These are phyloP conservation scores for Phragmites australis DNA, from an alignment of 176 grass and related monocot species.

Conservation along the genomic window DNA sequence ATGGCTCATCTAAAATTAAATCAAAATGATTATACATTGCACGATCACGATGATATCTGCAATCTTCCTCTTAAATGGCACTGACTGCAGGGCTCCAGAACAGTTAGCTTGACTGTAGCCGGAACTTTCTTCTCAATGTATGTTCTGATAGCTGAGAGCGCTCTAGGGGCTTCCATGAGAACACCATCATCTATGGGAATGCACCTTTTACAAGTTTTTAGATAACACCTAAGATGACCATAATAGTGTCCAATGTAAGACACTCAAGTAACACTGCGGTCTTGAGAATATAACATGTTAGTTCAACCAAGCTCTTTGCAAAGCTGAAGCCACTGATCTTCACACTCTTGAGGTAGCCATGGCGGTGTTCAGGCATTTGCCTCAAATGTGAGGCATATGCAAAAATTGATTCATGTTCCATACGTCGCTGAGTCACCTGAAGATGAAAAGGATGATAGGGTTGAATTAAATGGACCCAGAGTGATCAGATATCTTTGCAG, in stretches of 20 bases:
- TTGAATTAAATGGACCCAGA: neutral
- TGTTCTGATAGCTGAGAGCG: neutral
- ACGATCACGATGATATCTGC: neutral
- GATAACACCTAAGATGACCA: neutral
- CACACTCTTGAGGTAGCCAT: constrained; percentile 20
- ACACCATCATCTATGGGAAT: neutral
- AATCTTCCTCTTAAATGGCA: neutral
- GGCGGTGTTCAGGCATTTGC: neutral
- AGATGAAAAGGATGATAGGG: neutral
- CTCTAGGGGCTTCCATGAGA: neutral
- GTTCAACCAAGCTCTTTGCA: neutral
- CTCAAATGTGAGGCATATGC: neutral
- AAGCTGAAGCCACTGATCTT: constrained; percentile 16
- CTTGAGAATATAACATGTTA: neutral
- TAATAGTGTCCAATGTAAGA: neutral
- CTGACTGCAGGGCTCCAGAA: neutral
- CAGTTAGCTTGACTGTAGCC: neutral
- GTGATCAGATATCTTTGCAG: neutral
- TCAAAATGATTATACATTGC: neutral
- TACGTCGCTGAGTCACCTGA: neutral
- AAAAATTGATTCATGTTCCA: neutral
- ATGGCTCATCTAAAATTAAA: neutral
- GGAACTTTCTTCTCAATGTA: neutral
- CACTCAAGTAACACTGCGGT: neutral
- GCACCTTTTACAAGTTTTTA: neutral